A percentile compares a stretch with the other conserved stretches of the same genome.
These are phyloP conservation scores for Sporisorium graminicola DNA, from an alignment of 1,284 basidiomycete species.

Conservation along the genomic window DNA sequence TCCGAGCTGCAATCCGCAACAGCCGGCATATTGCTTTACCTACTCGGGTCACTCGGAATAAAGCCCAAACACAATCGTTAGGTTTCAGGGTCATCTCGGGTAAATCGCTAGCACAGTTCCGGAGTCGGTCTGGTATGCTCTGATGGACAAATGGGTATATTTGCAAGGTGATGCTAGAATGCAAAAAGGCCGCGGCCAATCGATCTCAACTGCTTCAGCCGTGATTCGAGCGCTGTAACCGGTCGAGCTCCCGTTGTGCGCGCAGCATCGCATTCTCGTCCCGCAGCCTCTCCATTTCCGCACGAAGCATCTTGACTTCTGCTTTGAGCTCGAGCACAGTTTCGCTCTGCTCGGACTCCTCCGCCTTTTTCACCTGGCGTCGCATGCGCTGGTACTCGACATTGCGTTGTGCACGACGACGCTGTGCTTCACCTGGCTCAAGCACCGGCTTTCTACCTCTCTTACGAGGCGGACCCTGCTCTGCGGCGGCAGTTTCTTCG, in stretches of 20 bases:
- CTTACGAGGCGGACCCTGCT: constrained; percentile 25
- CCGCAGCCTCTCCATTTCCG: constrained; percentile 56
- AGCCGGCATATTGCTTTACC: constrained; percentile 9
- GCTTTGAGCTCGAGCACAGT: constrained; percentile 52
- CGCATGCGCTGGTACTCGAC: constrained; percentile 50
- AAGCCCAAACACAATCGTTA: neutral
- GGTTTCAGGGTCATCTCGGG: constrained; percentile 5
- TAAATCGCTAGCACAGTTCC: neutral
- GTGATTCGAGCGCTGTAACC: constrained; percentile 23
- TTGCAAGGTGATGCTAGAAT: neutral
- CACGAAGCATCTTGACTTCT: constrained; percentile 56
- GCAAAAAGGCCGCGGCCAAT: neutral
- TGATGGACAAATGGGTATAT: constrained; percentile 9
- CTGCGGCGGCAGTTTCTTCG: neutral
- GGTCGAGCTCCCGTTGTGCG: constrained; percentile 52
- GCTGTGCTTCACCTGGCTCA: constrained; percentile 35
- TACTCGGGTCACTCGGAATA: constrained; percentile 1
- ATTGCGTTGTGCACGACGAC: constrained; percentile 42
- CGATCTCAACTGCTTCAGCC: neutral
- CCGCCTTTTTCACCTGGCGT: constrained; percentile 41
- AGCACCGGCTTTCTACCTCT: constrained; percentile 37
- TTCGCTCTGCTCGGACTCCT: constrained; percentile 45
- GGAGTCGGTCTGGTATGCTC: neutral
- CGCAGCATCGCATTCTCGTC: constrained; percentile 61
- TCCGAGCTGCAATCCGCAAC: constrained; percentile 13